Base-by-base conservation (phyloP, 495 filamentous ascomycete genomes). In the Astrothelium subdiscretum region DNA sequence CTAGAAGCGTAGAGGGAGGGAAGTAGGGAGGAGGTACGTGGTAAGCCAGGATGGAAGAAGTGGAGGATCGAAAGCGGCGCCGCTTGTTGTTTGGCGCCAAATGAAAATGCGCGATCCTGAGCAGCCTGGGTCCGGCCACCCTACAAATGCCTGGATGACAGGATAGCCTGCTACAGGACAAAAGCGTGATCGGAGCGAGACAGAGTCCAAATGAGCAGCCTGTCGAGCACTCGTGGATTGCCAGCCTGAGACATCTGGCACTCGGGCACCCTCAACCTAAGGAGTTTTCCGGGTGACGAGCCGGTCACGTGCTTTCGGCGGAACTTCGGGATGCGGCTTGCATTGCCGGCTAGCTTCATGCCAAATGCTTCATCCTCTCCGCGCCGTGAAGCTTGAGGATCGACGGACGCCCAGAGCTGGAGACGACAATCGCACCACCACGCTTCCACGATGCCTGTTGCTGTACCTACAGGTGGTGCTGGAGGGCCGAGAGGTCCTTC, bases 381-480 rank as follows among this genome's bases (percentile, higher is more conserved):
- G 63, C 57, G 61, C 66, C 65, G 66, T 65, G 61, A 67, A 67
- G 60, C 54, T 57, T 58, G 35, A 24, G 67, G 59, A 59, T 68
- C 57, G 61, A 61, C 62, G 58, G 35, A 38, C 35, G 35, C 15
- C 35, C 35, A 8, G 35, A 38, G 35, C 35, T 63, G 32, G 63
- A 62, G 54, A 11, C 24, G 20, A n/a, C 29, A 15, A 11, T 8
- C 22, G 1, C 59, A 51, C 2, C 31, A 10, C 15, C 10, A 11
- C n/a, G 32, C 15, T 62, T 60, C 67, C 74, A 81, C 58, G 43
- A 90, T 89, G 87, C 87, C 87, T 65, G 83, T 88, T 68, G 84
- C 87, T 65, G 81, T 81, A 62, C 86, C 86, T 62, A 82, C 88
- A 67, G 83, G 87, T 67, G 81, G 79, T 64, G 69, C 66, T 57